These are phyloP conservation scores for Aaosphaeria pasadenensis DNA, from an alignment of 2,329 filamentous ascomycete genomes.

Conservation along the genomic window DNA sequence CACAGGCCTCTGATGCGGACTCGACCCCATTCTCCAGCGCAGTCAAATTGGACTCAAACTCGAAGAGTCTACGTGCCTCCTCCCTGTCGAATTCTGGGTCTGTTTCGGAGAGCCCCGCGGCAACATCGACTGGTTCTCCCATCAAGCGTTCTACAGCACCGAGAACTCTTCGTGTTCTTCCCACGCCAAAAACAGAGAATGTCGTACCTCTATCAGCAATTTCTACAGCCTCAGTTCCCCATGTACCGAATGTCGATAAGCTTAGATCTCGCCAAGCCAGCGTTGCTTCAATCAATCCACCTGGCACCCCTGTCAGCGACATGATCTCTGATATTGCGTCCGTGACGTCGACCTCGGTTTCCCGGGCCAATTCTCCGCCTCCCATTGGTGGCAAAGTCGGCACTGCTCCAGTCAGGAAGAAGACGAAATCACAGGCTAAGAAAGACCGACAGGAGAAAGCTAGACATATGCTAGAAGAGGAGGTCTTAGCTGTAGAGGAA, in stretches of 20 bases:
- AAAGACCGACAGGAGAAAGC: conserved; percentile 66
- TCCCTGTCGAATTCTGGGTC: conserved; percentile 47
- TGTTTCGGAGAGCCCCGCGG: conserved; percentile 50
- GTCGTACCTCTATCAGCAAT: conserved; percentile 41
- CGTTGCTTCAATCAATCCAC: conserved; percentile 58
- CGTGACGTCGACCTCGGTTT: conserved; percentile 68
- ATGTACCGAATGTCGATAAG: conserved; percentile 37
- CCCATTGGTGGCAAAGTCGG: conserved; percentile 62
- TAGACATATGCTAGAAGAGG: conserved; percentile 61
- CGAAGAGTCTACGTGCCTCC: conserved; percentile 21
- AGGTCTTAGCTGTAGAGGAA: conserved; percentile 35
- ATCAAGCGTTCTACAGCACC: conserved; percentile 45
- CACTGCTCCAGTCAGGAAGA: conserved; percentile 64
- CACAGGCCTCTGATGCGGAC: conserved; percentile 18
- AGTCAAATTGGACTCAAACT: conserved; percentile 18
- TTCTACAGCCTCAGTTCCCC: conserved; percentile 26
- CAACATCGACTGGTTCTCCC: conserved; percentile 47
- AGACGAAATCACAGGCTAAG: conserved; percentile 75
- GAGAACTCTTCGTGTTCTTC: conserved; percentile 68
- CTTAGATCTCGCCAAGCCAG: conserved; percentile 51
- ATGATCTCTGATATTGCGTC: conserved; percentile 74
- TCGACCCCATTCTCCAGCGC: conserved; percentile 10
- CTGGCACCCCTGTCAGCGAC: conserved; percentile 73
- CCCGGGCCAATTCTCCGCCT: conserved; percentile 67
- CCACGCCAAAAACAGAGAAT: conserved; percentile 61